These are phyloP conservation scores for Eucalyptus coolabah DNA, from an alignment of 345 rosid genomes.

Conservation along the genomic window DNA sequence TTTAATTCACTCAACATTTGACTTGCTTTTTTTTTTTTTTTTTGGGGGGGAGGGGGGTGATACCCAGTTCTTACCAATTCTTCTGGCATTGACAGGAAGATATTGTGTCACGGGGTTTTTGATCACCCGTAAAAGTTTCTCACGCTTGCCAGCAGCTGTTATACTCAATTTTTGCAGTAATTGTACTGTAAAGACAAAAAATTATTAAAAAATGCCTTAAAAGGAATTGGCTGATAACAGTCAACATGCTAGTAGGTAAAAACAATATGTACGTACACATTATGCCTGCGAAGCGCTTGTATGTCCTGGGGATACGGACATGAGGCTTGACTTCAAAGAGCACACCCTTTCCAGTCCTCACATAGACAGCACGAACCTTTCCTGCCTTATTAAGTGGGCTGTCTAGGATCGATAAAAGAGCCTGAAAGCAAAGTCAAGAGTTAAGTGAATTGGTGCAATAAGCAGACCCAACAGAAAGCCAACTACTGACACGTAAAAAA, in stretches of 20 bases:
- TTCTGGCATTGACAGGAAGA: slow-evolving; percentile 50
- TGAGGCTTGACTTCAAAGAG: slow-evolving; percentile 82
- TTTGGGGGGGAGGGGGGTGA: not conserved
- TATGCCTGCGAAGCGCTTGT: slow-evolving; percentile 69
- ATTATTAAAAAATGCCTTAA: not conserved
- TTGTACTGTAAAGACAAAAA: slow-evolving; percentile 49
- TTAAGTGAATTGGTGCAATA: not conserved
- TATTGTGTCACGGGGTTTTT: slow-evolving; percentile 63
- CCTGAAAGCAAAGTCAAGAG: slow-evolving; percentile 17
- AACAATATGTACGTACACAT: slow-evolving; percentile 46
- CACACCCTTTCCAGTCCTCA: slow-evolving; percentile 78
- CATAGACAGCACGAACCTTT: slow-evolving; percentile 63
- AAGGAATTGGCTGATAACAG: not conserved
- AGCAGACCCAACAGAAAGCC: not conserved
- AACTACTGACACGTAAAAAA: not conserved
- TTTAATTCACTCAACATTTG: not conserved
- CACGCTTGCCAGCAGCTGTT: slow-evolving; percentile 62
- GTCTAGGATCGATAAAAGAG: slow-evolving; percentile 64
- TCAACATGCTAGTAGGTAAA: not conserved
- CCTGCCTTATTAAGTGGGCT: slow-evolving; percentile 89
- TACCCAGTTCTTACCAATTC: slow-evolving; percentile 40
- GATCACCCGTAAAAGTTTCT: slow-evolving; percentile 68
- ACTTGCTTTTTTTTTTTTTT: not conserved
- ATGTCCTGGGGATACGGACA: slow-evolving; percentile 85
- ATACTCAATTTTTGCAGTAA: slow-evolving; percentile 74